Evolutionary conservation across 2,329 filamentous ascomycete species (phyloP), one percentile per base, ranked within the genome.

Genomic region (Fusarium sp.): DNA sequence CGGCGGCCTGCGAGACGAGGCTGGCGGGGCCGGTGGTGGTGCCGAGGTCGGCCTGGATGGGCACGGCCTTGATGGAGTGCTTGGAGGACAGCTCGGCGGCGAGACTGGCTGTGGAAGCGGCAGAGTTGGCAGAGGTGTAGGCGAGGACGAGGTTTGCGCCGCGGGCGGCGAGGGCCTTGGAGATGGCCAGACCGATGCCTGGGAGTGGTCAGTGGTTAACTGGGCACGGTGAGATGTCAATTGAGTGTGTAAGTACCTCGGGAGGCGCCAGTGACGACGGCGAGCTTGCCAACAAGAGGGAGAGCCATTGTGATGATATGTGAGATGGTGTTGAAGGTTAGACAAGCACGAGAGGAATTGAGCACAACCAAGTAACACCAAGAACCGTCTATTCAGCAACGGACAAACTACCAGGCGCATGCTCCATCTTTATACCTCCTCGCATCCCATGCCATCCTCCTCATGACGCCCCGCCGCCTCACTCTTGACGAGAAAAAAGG

Each of bases 261-360:
- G 67, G 94, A 95, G 69, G 91, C 93, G 66, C 94, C 94, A 2
- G 94, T 97, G 56, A 97, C 87, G 74, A 97, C 91, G 63, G 90
- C 94, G 61, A 95, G 86, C 82, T 95, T 95, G 76, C 93, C 93
- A 80, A 94, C 91, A n/a, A 93, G 85, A 58, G 83, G 79, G 36
- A 75, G 83, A 74, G 83, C 72, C 83, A 86, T 85, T 66, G 58
- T 70, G 69, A 57, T 63, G 64, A 57, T 70, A 22, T 38, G 20
- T 27, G 29, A n/a, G 27, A 29, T 62, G 45, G 62, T 58, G 36
- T 52, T 63, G 36, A 50, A 45, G 27, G 18, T 52, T 13, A 27
- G 25, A 50, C 25, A 45, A 57, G 27, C 8, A 27, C 38, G 25
- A 50, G 35, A 50, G 42, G 33, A 42, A 59, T 42, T 29, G 52